phyloP scores from a whole-genome alignment of 2,329 filamentous ascomycete species.

The Aspergillus versicolor region DNA sequence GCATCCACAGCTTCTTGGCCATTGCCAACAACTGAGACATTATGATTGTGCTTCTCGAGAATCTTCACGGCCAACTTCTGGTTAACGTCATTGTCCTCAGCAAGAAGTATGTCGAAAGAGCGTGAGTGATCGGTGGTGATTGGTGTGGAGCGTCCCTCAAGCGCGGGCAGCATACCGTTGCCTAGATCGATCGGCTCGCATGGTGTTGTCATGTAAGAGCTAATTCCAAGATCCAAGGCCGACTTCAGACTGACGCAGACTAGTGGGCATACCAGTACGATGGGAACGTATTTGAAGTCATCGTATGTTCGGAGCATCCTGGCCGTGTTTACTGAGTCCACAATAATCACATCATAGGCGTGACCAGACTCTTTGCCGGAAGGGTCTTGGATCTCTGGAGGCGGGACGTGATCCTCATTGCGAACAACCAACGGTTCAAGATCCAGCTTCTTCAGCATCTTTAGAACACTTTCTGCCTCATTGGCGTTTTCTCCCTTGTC shows the following conservation, averaged over 20 bases:
- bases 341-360: constrained; percentile 91
- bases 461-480: constrained; percentile 67
- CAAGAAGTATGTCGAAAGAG: constrained; percentile 91
- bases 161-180: constrained; percentile 91
- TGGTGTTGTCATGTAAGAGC: constrained; percentile 98
- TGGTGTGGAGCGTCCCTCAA: constrained; percentile 89
- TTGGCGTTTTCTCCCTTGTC: constrained; percentile 78
- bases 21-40: constrained; percentile 79
- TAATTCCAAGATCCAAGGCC: constrained; percentile 90
- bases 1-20: constrained; percentile 89
- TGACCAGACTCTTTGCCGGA: constrained; percentile 51
- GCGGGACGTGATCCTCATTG: constrained; percentile 66
- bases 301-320: constrained; percentile 79
- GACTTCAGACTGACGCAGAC: constrained; percentile 92
- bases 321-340: constrained; percentile 92
- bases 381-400: constrained; percentile 53
- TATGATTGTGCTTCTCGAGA: constrained; percentile 84
- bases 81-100: constrained; percentile 97
- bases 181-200: constrained; percentile 91
- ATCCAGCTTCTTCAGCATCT: constrained; percentile 75
- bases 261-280: constrained; percentile 84
- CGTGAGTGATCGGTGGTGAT: constrained; percentile 90
- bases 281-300: constrained; percentile 96
- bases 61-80: constrained; percentile 96
- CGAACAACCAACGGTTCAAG: constrained; percentile 82